A percentile compares a stretch with the other conserved stretches of the same genome.
Evolutionary conservation across 164 flowering plant species (phyloP).

Genomic region (Vitis amurensis): DNA sequence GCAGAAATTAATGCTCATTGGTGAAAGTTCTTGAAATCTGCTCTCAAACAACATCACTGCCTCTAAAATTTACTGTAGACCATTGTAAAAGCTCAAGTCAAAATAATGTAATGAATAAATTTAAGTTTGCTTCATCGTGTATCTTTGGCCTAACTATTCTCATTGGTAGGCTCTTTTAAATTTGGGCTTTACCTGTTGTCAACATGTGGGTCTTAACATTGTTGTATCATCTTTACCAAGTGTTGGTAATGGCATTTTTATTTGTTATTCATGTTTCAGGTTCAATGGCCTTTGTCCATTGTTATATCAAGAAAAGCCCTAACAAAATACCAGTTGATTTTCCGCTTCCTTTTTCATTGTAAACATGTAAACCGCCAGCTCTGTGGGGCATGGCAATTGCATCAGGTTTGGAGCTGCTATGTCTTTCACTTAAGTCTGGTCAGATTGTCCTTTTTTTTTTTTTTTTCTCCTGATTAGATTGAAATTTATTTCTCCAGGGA

Average conservation of each 20-base stretch:
- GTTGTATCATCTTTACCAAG: background rate
- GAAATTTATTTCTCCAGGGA: slow-evolving; percentile 44
- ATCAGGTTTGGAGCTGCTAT: slow-evolving; percentile 64
- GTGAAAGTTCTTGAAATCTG: no score
- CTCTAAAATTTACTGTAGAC: no score
- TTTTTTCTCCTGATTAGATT: slow-evolving; percentile 1
- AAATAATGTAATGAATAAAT: no score
- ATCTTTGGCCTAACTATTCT: background rate
- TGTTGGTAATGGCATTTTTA: background rate
- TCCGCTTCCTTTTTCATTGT: slow-evolving; percentile 90
- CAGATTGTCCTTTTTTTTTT: background rate
- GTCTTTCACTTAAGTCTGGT: slow-evolving; percentile 5
- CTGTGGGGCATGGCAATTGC: slow-evolving; percentile 97
- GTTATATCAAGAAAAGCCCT: slow-evolving; percentile 88
- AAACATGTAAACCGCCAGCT: slow-evolving; percentile 94
- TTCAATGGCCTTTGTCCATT: slow-evolving; percentile 88
- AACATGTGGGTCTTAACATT: no score
- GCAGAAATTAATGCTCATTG: no score
- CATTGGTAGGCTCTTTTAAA: no score
- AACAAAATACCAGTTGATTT: slow-evolving; percentile 88
- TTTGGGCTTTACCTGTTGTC: no score
- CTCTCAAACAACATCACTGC: no score
- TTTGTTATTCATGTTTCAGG: slow-evolving; percentile 43
- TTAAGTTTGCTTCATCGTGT: background rate
- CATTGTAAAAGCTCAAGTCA: no score